Base-by-base conservation (phyloP, 331 rosid species). In the Erythrophleum ivorense region DNA sequence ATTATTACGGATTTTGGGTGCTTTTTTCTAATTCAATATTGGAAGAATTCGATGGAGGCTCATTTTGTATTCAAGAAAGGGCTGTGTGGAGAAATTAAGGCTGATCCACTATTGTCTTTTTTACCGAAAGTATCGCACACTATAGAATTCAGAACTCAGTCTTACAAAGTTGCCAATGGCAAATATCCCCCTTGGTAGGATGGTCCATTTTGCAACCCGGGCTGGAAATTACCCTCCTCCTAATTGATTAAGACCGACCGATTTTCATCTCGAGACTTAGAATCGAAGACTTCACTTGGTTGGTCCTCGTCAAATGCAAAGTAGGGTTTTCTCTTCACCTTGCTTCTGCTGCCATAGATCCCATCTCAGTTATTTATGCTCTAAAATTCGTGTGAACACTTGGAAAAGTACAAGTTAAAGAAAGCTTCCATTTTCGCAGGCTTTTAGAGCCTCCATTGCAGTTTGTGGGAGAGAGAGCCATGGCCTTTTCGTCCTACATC, bases 401-500 rank as follows among this genome's bases (percentile, higher is more conserved):
- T 31, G n/a, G 24, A 13, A 21, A 19, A 46, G 1, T 1, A 0
- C 52, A 7, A 55, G 19, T n/a, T 48, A 43, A 38, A 19, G 34
- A 2, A 43, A 19, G 36, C 68, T 68, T 18, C 7, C 52, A 1
- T 36, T 43, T 41, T 41, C 6, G 12, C 19, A 33, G 69, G n/a
- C 69, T 76, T 33, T 43, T 46, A 0, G 24, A n/a, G 41, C 70
- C 71, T 43, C 71, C 58, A 45, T 41, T 33, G 10, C 70, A 3
- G 14, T 43, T 58, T 18, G 62, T 29, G 60, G 78, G 65, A 18
- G 13, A 58, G 5, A 58, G 5, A 57, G 69, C 24, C 72, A 94
- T 92, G 97, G 90, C 97, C 34, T 89, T 88, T 89, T 87, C 91
- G 48, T 85, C 91, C 75, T 85, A 87, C 77, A 77, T 63, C n/a